Evolutionary conservation across 2,329 filamentous ascomycete species (phyloP).

Genomic region (Tolypocladium ophioglossoides): DNA sequence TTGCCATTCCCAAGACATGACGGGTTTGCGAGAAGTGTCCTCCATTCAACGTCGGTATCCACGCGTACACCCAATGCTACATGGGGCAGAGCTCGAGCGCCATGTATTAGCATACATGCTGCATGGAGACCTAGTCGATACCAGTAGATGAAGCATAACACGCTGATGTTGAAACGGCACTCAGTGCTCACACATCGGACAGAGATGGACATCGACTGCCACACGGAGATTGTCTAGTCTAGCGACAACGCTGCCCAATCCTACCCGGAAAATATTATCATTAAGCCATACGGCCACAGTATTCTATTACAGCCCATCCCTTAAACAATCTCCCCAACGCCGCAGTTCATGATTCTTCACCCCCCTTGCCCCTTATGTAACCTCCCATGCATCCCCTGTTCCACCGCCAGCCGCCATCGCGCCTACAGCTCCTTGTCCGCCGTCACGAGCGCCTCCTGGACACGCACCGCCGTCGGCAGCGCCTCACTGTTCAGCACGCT

Average conservation of each 20-base stretch:
- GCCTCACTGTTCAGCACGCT: constrained; percentile 16
- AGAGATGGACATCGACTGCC: not conserved
- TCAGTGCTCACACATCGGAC: not conserved
- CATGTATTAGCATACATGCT: not conserved
- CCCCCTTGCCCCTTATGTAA: not conserved
- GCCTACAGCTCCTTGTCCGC: constrained; percentile 23
- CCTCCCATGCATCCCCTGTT: not conserved
- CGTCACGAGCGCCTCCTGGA: constrained; percentile 13
- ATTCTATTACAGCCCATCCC: not conserved
- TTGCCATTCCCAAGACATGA: not conserved
- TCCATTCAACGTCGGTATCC: too few relatives aligned
- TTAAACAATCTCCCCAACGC: not conserved
- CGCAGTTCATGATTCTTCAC: not conserved
- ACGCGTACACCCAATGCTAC: too few relatives aligned
- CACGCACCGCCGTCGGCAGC: constrained; percentile 8
- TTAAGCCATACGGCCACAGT: not conserved
- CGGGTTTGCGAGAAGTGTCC: not conserved
- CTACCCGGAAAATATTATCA: not conserved
- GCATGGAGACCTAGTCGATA: not conserved
- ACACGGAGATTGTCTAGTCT: not conserved
- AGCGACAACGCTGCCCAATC: too few relatives aligned
- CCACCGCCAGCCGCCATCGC: not conserved
- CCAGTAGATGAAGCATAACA: not conserved
- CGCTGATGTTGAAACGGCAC: not conserved
- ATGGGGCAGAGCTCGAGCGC: not conserved